phyloP scores from a whole-genome alignment of 257 asterid species.

The Haberlea rhodopensis region DNA sequence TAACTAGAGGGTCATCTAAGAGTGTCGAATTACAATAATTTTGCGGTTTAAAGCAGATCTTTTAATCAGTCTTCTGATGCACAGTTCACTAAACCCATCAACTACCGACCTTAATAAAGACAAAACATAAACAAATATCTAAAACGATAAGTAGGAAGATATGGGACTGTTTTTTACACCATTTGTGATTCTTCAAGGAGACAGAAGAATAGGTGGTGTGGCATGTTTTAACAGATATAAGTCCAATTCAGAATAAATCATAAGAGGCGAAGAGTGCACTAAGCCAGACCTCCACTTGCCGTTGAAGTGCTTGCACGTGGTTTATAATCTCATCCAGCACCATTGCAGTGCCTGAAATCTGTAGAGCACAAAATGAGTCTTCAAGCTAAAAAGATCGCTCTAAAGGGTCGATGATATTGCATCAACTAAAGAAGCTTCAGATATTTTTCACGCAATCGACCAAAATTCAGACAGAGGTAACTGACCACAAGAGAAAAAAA shows the following conservation, averaged over 20 bases:
- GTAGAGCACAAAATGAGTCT: constrained; percentile 23
- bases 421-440: not conserved
- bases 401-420: not conserved
- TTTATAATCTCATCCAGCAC: constrained; percentile 95
- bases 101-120: not conserved
- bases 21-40: not conserved
- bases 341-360: constrained; percentile 97
- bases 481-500: not conserved
- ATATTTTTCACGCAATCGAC: not conserved
- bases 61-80: not conserved
- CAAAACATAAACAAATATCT: not conserved
- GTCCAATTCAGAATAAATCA: constrained; percentile 16
- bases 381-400: not conserved
- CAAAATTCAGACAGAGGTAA: not conserved
- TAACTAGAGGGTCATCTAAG: not conserved
- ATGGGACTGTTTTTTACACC: not conserved
- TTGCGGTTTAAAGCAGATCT: not conserved
- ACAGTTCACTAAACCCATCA: not conserved
- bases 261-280: constrained; percentile 19
- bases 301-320: constrained; percentile 87
- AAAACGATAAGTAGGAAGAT: not conserved
- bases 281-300: constrained; percentile 87
- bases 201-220: not conserved
- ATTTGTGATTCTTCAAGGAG: not conserved
- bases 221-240: not conserved